Percentiles rank a stretch among this genome's conserved stretches.
Conservation (phyloP, 768 basidiomycete species). For the Suillus brevipes region DNA sequence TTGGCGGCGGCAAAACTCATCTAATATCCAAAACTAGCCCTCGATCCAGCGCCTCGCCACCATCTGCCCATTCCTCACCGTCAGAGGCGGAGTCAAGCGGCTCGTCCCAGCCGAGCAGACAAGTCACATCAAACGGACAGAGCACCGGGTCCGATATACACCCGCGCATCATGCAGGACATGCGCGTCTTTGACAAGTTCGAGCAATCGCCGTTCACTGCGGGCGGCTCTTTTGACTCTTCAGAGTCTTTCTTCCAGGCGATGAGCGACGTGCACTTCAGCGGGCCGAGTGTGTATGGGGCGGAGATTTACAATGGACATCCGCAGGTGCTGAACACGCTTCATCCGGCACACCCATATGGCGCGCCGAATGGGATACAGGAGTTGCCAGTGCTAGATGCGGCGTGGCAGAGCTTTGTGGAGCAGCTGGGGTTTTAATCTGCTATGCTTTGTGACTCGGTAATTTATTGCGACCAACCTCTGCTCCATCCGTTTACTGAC, state of each 20-base stretch:
- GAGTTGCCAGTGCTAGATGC: constrained; percentile 49
- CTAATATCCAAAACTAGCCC: constrained; percentile 31
- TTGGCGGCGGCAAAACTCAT: constrained; percentile 53
- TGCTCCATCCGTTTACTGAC: not conserved
- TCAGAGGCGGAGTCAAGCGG: constrained; percentile 15
- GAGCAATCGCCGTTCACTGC: constrained; percentile 21
- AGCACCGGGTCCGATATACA: constrained; percentile 20
- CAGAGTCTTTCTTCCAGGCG: constrained; percentile 28
- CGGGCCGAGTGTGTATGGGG: constrained; percentile 18
- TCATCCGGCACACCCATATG: constrained; percentile 17
- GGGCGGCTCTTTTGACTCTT: constrained; percentile 29
- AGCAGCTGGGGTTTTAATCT: constrained; percentile 57
- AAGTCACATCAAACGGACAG: constrained; percentile 8
- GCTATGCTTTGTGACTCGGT: not conserved
- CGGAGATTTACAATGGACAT: constrained; percentile 15
- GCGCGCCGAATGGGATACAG: constrained; percentile 8
- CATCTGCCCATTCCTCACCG: constrained; percentile 15
- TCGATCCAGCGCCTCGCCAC: constrained; percentile 8
- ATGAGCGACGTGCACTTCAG: constrained; percentile 34
- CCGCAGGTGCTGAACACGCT: constrained; percentile 19
- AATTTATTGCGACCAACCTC: not conserved
- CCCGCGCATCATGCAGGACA: constrained; percentile 50
- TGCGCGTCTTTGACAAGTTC: constrained; percentile 44
- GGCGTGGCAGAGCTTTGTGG: constrained; percentile 67
- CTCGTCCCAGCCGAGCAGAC: constrained; percentile 11